phyloP scores from a whole-genome alignment of 129 eudicot species.

The Erigeron canadensis region DNA sequence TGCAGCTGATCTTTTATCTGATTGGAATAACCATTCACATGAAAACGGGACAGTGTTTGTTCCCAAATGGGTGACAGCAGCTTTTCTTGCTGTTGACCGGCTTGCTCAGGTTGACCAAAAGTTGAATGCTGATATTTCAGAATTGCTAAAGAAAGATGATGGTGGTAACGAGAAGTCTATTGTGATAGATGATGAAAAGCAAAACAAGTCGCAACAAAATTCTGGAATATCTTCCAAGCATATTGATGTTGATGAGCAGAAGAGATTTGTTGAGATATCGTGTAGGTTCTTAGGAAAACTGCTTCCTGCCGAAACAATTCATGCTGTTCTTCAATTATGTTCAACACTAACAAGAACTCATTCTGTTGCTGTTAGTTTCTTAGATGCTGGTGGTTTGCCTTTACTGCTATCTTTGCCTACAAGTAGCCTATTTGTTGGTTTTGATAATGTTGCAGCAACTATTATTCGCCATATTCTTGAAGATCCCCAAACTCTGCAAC shows the following conservation, averaged over 20 bases:
- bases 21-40: constrained; percentile 49
- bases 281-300: constrained; percentile 65
- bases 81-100: constrained; percentile 84
- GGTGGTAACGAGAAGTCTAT: constrained; percentile 48
- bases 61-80: constrained; percentile 94
- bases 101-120: constrained; percentile 80
- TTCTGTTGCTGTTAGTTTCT: constrained; percentile 79
- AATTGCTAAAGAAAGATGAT: constrained; percentile 63
- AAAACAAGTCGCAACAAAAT: constrained; percentile 37
- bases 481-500: constrained; percentile 98
- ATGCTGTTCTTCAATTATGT: constrained; percentile 87
- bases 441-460: constrained; percentile 81
- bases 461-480: constrained; percentile 93
- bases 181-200: constrained; percentile 71
- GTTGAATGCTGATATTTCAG: constrained; percentile 62
- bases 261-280: constrained; percentile 74
- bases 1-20: constrained; percentile 65
- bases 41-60: constrained; percentile 46
- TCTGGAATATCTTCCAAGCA: constrained; percentile 43
- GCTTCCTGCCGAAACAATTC: constrained; percentile 88
- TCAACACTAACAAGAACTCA: constrained; percentile 82
- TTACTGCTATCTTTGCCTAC: constrained; percentile 84
- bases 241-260: constrained; percentile 67
- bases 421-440: constrained; percentile 82
- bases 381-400: constrained; percentile 81